phyloP scores from a whole-genome alignment of 2,329 filamentous ascomycete species.

The Hymenoscyphus scutula region DNA sequence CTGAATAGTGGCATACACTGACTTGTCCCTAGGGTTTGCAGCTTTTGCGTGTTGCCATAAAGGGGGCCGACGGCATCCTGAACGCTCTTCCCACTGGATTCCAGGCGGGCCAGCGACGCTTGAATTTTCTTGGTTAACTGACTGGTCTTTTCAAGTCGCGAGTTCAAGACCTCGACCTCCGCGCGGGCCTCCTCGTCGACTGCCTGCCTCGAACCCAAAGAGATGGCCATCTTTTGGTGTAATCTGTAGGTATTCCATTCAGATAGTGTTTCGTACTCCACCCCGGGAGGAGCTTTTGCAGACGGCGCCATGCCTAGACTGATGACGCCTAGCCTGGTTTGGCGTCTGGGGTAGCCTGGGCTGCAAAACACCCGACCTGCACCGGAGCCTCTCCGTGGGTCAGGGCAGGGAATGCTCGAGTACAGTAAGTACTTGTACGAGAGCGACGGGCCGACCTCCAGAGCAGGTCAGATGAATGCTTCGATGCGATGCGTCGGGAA shows the following conservation, averaged over 20 bases:
- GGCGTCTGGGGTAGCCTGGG: too few species aligned
- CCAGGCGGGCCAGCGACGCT: constrained; percentile 77
- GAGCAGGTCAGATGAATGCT: not conserved
- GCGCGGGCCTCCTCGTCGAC: constrained; percentile 65
- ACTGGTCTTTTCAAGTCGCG: constrained; percentile 83
- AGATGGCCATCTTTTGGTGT: constrained; percentile 33
- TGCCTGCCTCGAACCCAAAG: constrained; percentile 32
- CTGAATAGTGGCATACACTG: constrained; percentile 32
- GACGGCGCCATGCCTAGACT: not conserved
- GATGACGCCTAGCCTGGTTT: too few species aligned
- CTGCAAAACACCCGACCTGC: too few species aligned
- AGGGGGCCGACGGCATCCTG: constrained; percentile 90
- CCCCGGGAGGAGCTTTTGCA: not conserved
- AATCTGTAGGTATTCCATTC: constrained; percentile 23
- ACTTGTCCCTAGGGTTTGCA: constrained; percentile 86
- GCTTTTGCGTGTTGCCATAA: constrained; percentile 83
- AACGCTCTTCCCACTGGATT: constrained; percentile 85
- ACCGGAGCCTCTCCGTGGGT: too few species aligned
- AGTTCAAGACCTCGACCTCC: constrained; percentile 69
- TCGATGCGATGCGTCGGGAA: too few species aligned
- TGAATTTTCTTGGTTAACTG: constrained; percentile 95
- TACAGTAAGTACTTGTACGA: not conserved
- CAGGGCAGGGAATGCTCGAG: too few species aligned
- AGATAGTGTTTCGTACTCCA: not conserved
- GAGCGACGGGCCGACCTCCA: not conserved